Evolutionary conservation across 202 grass and related monocot species (phyloP).

Genomic region (Dendrocalamus latiflorus): DNA sequence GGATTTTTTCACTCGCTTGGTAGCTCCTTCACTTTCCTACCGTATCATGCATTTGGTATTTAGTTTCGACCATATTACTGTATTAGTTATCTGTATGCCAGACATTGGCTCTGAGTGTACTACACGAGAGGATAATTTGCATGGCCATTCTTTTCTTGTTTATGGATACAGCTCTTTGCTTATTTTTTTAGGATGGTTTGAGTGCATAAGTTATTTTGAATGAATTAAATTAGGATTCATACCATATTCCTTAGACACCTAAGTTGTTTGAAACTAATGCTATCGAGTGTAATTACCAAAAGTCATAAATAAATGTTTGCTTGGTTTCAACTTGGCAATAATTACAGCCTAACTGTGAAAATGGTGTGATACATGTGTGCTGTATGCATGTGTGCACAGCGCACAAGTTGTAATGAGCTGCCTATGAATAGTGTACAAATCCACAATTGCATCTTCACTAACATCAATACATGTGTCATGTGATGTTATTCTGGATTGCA

Average conservation of each 20-base stretch:
- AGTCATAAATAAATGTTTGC: too few relatives aligned
- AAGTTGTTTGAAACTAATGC: neutral
- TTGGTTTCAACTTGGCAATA: too few relatives aligned
- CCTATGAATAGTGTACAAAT: too few relatives aligned
- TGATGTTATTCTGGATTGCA: too few relatives aligned
- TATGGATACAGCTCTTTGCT: neutral
- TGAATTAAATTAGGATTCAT: neutral
- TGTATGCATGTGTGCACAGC: neutral
- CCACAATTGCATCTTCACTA: too few relatives aligned
- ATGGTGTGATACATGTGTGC: too few relatives aligned
- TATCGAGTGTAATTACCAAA: neutral
- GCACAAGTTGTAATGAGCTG: neutral
- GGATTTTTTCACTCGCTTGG: neutral
- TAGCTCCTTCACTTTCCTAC: neutral
- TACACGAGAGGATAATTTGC: neutral
- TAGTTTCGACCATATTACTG: neutral
- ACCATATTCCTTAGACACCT: neutral
- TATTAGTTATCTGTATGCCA: neutral
- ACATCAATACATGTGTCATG: too few relatives aligned
- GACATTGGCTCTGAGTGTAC: neutral
- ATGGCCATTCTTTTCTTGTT: neutral
- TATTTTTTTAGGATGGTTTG: neutral
- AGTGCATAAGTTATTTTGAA: neutral
- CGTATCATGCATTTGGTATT: neutral
- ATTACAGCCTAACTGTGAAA: too few relatives aligned